Base-by-base conservation (phyloP, 2,329 filamentous ascomycete species). In the Trichoderma sp. region DNA sequence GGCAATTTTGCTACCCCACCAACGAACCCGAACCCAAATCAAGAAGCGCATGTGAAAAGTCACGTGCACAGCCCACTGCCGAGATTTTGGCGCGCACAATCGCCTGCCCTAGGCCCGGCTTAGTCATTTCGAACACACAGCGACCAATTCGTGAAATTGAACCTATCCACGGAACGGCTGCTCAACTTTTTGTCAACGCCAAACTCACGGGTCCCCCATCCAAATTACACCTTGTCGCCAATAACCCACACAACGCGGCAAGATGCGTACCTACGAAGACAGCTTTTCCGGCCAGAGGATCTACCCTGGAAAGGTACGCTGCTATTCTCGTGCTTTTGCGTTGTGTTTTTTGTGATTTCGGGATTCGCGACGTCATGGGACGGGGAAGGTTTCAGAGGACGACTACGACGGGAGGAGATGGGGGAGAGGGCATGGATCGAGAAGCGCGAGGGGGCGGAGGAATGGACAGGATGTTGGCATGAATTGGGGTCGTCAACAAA, bases 251-350 rank as follows among this genome's bases (percentile, higher is more conserved):
- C 76, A 76, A 74, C 70, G 78, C 79, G 79, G 79, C 80, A 87
- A 81, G 80, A 89, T 89, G 86, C 86, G 86, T 82, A 87, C 86
- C 80, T 89, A 89, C 86, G 86, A 89, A 82, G 86, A 89, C 80
- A 80, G 82, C 74, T 89, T 89, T 83, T 88, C 86, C 79, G 86
- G 86, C 79, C 83, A 85, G 84, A 87, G 84, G 83, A 89, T 88
- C 76, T 89, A 88, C 86, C 86, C 86, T 81, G 86, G 86, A 79
- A 89, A 89, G 86, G 86, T 89, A 86, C 82, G 84, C 68, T 67
- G 34, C 50, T 69, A 66, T 61, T 67, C 67, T 50, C 67, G 67
- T 53, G 67, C 68, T 70, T 15, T 29, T 29, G 32, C 32, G 12
- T 61, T 29, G 19, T n/a, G 29, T 35, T 29, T 29, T 15, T 13